Evolutionary conservation across 768 basidiomycete genomes (phyloP).

Genomic region (Rickenella mellea): DNA sequence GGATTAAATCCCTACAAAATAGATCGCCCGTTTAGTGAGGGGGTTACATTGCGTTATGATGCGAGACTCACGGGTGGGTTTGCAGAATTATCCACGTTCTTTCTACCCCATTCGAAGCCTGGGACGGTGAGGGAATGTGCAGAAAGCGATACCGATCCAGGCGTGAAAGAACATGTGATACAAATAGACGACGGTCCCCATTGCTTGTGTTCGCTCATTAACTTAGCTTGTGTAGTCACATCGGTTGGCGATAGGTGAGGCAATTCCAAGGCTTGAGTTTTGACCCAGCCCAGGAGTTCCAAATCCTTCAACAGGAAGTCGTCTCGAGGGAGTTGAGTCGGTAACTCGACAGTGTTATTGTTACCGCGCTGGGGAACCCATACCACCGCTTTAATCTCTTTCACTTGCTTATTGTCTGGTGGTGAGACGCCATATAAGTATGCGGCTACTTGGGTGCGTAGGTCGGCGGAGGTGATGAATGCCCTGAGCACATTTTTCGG

Average conservation of each 20-base stretch:
- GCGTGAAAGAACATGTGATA: slow-evolving; percentile 91
- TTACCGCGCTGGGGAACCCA: slow-evolving; percentile 97
- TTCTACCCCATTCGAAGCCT: slow-evolving; percentile 97
- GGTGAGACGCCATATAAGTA: slow-evolving; percentile 91
- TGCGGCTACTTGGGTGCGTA: slow-evolving; percentile 92
- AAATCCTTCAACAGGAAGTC: slow-evolving; percentile 93
- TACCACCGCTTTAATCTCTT: slow-evolving; percentile 96
- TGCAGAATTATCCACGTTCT: slow-evolving; percentile 77
- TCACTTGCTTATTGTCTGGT: slow-evolving; percentile 94
- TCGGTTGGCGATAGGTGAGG: slow-evolving; percentile 89
- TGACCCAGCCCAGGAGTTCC: slow-evolving; percentile 93
- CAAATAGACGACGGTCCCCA: slow-evolving; percentile 93
- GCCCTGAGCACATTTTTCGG: slow-evolving; percentile 95
- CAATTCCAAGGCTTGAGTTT: slow-evolving; percentile 91
- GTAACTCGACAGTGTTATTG: slow-evolving; percentile 90
- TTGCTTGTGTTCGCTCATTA: slow-evolving; percentile 95
- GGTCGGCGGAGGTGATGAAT: slow-evolving; percentile 87
- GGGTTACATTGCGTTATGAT: background rate
- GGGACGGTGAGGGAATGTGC: slow-evolving; percentile 84
- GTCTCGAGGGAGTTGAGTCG: slow-evolving; percentile 82
- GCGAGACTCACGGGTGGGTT: slow-evolving; percentile 53
- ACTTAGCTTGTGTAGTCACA: slow-evolving; percentile 87
- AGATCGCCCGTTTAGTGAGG: slow-evolving; percentile 5
- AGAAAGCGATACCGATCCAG: slow-evolving; percentile 92
- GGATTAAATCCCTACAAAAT: slow-evolving; percentile 77